Base-by-base conservation (phyloP, 345 rosid species). In the Moringa oleifera region DNA sequence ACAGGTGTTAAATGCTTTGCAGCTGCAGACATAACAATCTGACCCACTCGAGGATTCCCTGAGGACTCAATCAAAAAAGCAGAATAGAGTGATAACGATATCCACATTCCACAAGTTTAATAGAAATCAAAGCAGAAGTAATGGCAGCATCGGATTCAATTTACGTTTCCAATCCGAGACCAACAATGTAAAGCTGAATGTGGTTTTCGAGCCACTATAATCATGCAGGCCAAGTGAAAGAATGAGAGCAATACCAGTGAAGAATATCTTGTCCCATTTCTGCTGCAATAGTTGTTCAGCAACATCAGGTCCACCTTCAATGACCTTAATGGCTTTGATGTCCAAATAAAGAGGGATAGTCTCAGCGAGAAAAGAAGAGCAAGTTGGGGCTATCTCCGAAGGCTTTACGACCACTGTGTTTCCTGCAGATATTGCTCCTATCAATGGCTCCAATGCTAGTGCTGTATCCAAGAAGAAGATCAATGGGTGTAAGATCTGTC, bases 401-500 rank as follows among this genome's bases (percentile, higher is more conserved):
- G 96, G 80, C 73, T 92, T 92, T 20, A 92, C 68, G 18, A 84
- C 23, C 61, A 75, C 97, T 6, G 95, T 59, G 74, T 92, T 92
- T 51, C 97, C 98, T n/a, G 97, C 97, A 37, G 94, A 75, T 64
- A 89, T 83, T 69, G 98, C 98, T 62, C 91, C 98, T 49, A 93
- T 78, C 59, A 93, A 7, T 21, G 98, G 97, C 51, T 93, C 98
- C 72, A 90, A 55, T 31, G 83, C 33, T 71, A 93, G 64, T 10
- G 87, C 98, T 92, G 79, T 73, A 70, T 46, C 65, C 75, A 72
- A 45, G 36, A 62, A 61, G 18, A 5, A 4, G 1, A 41, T 41
- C 17, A 41, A 15, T 33, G 11, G 37, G 37, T 11, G 5, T 33
- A n/a, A n/a, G n/a, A n/a, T n/a, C n/a, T n/a, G n/a, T n/a, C n/a